Percentiles rank a stretch among this genome's conserved stretches.
Evolutionary conservation across 2,329 filamentous ascomycete genomes (phyloP).

Genomic region (Aspergillus tanneri): DNA sequence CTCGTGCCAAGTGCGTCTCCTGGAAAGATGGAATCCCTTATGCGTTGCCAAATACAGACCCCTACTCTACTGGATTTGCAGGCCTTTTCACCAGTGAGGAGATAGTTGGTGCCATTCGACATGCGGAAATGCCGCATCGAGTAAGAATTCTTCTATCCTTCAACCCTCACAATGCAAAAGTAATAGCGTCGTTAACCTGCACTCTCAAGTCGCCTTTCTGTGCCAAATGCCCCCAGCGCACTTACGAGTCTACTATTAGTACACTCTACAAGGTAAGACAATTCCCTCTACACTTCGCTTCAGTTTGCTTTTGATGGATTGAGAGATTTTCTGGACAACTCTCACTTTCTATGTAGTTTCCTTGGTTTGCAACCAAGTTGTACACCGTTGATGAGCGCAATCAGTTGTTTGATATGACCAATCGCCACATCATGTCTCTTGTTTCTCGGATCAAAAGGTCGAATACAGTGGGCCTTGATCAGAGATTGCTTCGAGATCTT

Average conservation of each 20-base stretch:
- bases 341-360: conserved; percentile 42
- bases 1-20: conserved; percentile 50
- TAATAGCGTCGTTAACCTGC: neutral
- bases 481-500: conserved; percentile 40
- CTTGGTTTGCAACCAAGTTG: conserved; percentile 48
- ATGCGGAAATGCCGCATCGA: conserved; percentile 50
- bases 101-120: conserved; percentile 46
- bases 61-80: conserved; percentile 51
- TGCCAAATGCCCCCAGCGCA: conserved; percentile 51
- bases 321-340: conserved; percentile 1
- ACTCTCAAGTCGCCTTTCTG: conserved; percentile 48
- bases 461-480: conserved; percentile 40
- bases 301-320: neutral
- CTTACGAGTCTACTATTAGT: conserved; percentile 54
- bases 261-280: conserved; percentile 50
- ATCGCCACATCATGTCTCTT: conserved; percentile 66
- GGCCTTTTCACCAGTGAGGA: conserved; percentile 55
- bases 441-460: conserved; percentile 59
- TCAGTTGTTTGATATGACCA: conserved; percentile 43
- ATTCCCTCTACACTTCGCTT: neutral
- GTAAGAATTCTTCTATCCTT: conserved; percentile 37
- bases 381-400: conserved; percentile 51
- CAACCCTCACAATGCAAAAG: neutral
- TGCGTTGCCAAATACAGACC: conserved; percentile 37
- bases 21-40: conserved; percentile 44